Conservation (phyloP, 2,329 filamentous ascomycete genomes). For the Alternaria sp. region DNA sequence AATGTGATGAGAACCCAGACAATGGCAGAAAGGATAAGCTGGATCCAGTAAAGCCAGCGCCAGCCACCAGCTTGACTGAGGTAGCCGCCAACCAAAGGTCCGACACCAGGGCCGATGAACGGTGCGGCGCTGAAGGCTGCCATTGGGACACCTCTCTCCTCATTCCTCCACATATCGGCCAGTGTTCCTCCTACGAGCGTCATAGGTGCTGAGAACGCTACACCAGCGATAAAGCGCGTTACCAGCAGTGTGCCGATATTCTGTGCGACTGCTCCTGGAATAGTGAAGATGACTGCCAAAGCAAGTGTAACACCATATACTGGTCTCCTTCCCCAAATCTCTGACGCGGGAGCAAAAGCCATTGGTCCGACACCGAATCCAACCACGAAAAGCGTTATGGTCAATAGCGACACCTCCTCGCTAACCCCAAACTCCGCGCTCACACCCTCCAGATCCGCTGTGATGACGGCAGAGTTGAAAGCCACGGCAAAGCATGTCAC, state of each 20-base stretch:
- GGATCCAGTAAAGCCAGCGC: conserved; percentile 89
- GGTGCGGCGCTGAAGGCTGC: conserved; percentile 84
- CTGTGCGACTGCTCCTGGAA: conserved; percentile 78
- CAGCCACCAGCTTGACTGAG: conserved; percentile 74
- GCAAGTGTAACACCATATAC: conserved; percentile 75
- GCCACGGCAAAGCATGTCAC: conserved; percentile 58
- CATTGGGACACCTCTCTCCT: conserved; percentile 87
- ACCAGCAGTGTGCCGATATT: conserved; percentile 81
- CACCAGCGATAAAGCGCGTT: conserved; percentile 79
- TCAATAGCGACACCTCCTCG: conserved; percentile 75
- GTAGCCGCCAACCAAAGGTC: conserved; percentile 73
- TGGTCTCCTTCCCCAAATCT: conserved; percentile 74
- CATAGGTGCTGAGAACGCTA: conserved; percentile 87
- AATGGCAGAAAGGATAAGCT: conserved; percentile 75
- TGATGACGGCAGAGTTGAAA: conserved; percentile 74
- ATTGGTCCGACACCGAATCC: conserved; percentile 85
- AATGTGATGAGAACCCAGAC: conserved; percentile 82
- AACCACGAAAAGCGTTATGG: conserved; percentile 79
- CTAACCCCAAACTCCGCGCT: conserved; percentile 71
- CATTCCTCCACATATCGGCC: conserved; percentile 83
- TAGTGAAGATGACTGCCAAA: conserved; percentile 78
- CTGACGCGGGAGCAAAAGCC: conserved; percentile 79
- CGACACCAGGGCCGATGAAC: conserved; percentile 79
- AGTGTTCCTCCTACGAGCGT: conserved; percentile 84
- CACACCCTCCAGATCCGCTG: conserved; percentile 74